Evolutionary conservation across 352 stramenopile species (phyloP), one percentile per base, ranked within the genome.

Genomic region (Pythium brassicae): DNA sequence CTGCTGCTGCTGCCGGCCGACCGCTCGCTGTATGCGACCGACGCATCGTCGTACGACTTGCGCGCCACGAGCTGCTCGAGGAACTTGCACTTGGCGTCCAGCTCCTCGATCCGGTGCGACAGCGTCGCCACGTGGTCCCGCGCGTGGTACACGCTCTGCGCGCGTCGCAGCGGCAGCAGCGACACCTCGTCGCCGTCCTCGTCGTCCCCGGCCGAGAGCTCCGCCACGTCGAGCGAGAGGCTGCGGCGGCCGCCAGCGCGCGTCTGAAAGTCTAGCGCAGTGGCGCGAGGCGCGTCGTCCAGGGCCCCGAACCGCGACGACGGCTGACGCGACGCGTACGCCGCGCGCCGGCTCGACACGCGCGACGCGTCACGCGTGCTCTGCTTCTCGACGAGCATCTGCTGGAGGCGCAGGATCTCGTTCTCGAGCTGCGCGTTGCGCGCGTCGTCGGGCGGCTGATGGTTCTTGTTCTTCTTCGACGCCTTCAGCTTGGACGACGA

Each of bases 81-180:
- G 27, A 86, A 86, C 34, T 85, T 84, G 64, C 83, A 93, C 57
- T 93, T 93, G 0, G 74, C 72, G 44, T 93, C 80, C 53, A 93
- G 57, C 44, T 91, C 80, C 63, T 93, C 80, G 32, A 93, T 89
- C 44, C 81, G 78, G 11, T 71, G 70, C 2, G 72, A 82, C 14
- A 92, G 57, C 55, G 74, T 71, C 11, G 76, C 79, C 19, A 92
- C 78, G 32, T 87, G 68, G 27, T 89, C 81, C 46, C 72, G 69
- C 2, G 64, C 64, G 22, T 74, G 68, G 42, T 78, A 64, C 15
- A 85, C 78, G 50, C 75, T 89, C 32, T 73, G 76, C 0, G 77
- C 57, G 39, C 81, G 81, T n/a, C 76, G 81, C 0, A 73, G 76
- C 14, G 66, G 75, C 25, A 81, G 44, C 19, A 81, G 37, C 6